Evolutionary conservation across 148 eudicot genomes (phyloP), one percentile per base, ranked within the genome.

Genomic region (Tetragonia tetragonoides): DNA sequence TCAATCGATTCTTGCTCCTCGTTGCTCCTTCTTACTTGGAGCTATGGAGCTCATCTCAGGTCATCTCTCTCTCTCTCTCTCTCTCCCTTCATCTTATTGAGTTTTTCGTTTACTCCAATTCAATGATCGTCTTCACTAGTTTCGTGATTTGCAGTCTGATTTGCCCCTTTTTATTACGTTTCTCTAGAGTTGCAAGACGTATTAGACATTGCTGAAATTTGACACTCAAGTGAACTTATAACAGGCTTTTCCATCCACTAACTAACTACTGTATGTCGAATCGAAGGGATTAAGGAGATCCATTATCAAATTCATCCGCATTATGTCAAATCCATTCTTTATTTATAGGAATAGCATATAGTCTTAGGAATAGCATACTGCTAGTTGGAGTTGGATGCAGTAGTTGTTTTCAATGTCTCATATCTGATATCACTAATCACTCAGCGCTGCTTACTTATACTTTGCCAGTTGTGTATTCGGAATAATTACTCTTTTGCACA

Each of bases 31-130:
- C 96, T 83, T 97, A 93, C 69, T 61, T 95, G 23, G 97, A 95
- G 86, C 93, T 95, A 20, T 95, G 96, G 97, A 88, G 93, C 76
- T 89, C 97, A 23, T 91, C 94, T 51, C 93, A 92, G 99, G 99
- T 90, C 59, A 62, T 5, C 4, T 39, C 8, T 17, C 54, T 20
- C 28, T 39, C 51, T 80, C 73, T 24, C 49, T 69, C 20, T 68
- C 8, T 16, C 24, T 6, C 8, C 0, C 37, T 57, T 57, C 18
- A 5, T 73, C 39, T 73, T 24, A 46, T 71, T 71, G 21, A 6
- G 24, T 15, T 51, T 69, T 21, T 17, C 1, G 3, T 12, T 28
- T 39, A 49, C 12, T 15, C 28, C 42, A 46, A 24, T 8, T 51
- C 6, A 20, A 17, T 71, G 14, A 42, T 53, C 10, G 61, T n/a